These are phyloP conservation scores for Pythium folliculosum DNA, from an alignment of 352 stramenopile species.

Conservation along the genomic window DNA sequence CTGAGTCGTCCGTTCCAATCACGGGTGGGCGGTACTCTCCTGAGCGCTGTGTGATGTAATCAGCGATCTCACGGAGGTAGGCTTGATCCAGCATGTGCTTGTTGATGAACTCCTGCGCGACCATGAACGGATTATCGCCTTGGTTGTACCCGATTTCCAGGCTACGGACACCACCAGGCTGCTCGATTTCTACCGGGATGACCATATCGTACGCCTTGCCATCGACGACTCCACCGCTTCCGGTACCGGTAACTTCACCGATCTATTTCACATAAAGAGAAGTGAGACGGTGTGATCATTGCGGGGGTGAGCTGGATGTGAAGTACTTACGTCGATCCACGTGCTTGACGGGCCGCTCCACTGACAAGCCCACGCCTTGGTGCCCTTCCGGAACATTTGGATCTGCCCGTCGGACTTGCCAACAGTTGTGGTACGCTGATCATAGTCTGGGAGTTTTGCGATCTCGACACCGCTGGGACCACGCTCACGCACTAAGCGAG, in stretches of 20 bases:
- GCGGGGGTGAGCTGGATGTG: background rate
- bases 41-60: slow-evolving; percentile 95
- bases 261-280: slow-evolving; percentile 41
- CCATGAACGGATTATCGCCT: slow-evolving; percentile 96
- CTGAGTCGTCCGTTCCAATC: slow-evolving; percentile 31
- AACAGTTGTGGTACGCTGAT: slow-evolving; percentile 68
- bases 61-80: slow-evolving; percentile 93
- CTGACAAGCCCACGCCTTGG: slow-evolving; percentile 94
- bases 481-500: slow-evolving; percentile 52
- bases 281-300: background rate
- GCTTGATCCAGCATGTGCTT: slow-evolving; percentile 93
- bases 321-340: slow-evolving; percentile 93
- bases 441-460: slow-evolving; percentile 93
- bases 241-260: slow-evolving; percentile 85
- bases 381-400: slow-evolving; percentile 95
- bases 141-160: slow-evolving; percentile 98
- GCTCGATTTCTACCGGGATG: slow-evolving; percentile 96
- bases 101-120: slow-evolving; percentile 96
- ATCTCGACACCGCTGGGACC: slow-evolving; percentile 94
- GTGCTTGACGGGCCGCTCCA: slow-evolving; percentile 90
- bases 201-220: slow-evolving; percentile 95
- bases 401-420: slow-evolving; percentile 94
- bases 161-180: slow-evolving; percentile 89
- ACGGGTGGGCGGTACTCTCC: slow-evolving; percentile 76
- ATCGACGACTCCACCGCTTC: slow-evolving; percentile 88